Percentiles rank a stretch among this genome's conserved stretches.
phyloP scores from a whole-genome alignment of 306 rosid species.

The Fragaria vesca region DNA sequence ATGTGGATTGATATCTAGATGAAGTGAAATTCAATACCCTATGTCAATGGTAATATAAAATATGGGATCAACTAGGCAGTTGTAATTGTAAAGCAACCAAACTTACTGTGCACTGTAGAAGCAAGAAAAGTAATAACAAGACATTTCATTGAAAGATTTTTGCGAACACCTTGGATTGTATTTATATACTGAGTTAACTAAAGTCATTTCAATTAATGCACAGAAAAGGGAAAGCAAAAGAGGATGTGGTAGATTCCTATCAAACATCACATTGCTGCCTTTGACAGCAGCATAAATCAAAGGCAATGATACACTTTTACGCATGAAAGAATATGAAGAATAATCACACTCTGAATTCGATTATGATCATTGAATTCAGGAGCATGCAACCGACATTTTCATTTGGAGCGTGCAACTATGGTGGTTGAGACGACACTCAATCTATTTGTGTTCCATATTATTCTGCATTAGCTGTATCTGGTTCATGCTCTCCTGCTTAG shows the following conservation, averaged over 20 bases:
- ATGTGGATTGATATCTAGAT: conserved; percentile 6
- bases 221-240: not conserved
- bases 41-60: not conserved
- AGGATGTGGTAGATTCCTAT: not conserved
- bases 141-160: not conserved
- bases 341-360: not conserved
- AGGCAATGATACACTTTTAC: conserved; percentile 11
- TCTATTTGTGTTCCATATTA: conserved; percentile 14
- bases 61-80: not conserved
- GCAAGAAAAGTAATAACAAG: not conserved
- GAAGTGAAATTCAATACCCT: not conserved
- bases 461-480: conserved; percentile 18
- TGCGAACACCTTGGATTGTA: no score
- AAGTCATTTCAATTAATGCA: not conserved
- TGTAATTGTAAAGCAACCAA: not conserved
- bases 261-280: conserved; percentile 17
- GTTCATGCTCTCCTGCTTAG: not conserved
- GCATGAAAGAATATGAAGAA: conserved; percentile 14
- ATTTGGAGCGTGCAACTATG: conserved; percentile 2
- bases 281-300: conserved; percentile 22
- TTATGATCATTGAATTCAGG: conserved; percentile 18
- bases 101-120: not conserved
- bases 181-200: no score
- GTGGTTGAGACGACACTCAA: conserved; percentile 17
- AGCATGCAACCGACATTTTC: conserved; percentile 33